Base-by-base conservation (phyloP, 2,329 filamentous ascomycete genomes). In the Plenodomus tracheiphilus region DNA sequence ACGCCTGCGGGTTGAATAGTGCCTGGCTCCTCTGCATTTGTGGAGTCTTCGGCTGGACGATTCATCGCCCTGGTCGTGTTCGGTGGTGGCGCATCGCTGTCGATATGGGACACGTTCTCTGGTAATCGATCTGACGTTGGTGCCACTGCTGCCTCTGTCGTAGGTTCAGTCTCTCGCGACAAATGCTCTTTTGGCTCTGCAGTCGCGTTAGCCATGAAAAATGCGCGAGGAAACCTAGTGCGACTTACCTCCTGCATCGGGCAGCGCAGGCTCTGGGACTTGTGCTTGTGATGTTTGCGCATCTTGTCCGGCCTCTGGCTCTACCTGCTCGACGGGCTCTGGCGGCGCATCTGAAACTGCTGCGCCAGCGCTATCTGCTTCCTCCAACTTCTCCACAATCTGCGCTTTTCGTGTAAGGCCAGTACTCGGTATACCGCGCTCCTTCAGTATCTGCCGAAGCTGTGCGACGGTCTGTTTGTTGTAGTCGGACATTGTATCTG, bases 321-420 rank as follows among this genome's bases (percentile, higher is more conserved):
- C 42, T 13, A 25, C 37, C 25, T 47, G 41, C 39, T 44, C 25
- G 7, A 39, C 51, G 18, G 41, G 20, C 21, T 49, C 41, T 8
- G 40, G 41, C 32, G 45, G 45, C 51, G 46, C 48, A 30, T 52
- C 52, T 39, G 44, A 46, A 4, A 53, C 49, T 47, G 53, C 55
- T 10, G 43, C 34, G 21, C 35, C 48, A 8, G 48, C 47, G 17
- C 13, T 43, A 36, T 68, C 66, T 43, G 54, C 51, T 55, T 67
- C 71, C 46, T 73, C 63, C 8, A 80, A 65, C 55, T 73, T 76
- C 49, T 79, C 76, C 28, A 79, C 67, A 40, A 77, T 76, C 49
- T 79, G 74, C 49, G 75, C 73, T 61, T 80, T 80, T 40, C 76
- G 67, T 42, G 75, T 75, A 22, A 79, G 62, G 19, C 76, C 75